These are phyloP conservation scores for Trypanosoma avium DNA, from an alignment of 208 protist species.

Conservation along the genomic window DNA sequence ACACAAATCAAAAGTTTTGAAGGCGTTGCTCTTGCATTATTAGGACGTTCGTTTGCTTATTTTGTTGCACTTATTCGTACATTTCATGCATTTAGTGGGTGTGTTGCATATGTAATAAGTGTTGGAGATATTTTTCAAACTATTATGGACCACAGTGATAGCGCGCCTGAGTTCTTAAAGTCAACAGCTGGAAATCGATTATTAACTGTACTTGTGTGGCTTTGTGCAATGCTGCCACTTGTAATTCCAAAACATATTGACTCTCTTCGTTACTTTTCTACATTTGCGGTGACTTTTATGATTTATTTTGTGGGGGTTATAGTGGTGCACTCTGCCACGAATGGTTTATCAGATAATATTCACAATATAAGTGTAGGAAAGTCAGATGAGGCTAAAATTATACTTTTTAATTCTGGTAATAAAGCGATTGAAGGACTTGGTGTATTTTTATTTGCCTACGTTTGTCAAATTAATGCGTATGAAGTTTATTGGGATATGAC, in stretches of 20 bases:
- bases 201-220: conserved; percentile 17
- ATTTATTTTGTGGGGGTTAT: conserved; percentile 26
- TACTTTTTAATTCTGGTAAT: conserved; percentile 10
- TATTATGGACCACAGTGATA: background rate
- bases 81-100: conserved; percentile 31
- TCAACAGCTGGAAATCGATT: conserved; percentile 3
- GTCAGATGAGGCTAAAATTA: conserved; percentile 18
- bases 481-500: conserved; percentile 35
- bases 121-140: conserved; percentile 26
- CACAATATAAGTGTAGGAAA: conserved; percentile 15
- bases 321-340: conserved; percentile 17
- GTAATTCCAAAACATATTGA: conserved; percentile 28
- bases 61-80: conserved; percentile 23
- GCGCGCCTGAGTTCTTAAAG: conserved; percentile 16
- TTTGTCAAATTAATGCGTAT: conserved; percentile 44
- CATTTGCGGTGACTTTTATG: conserved; percentile 26
- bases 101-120: conserved; percentile 30
- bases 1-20: conserved; percentile 47
- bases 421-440: conserved; percentile 26
- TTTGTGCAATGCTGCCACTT: conserved; percentile 23
- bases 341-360: conserved; percentile 8
- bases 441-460: conserved; percentile 39
- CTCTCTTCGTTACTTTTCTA: conserved; percentile 34
- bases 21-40: conserved; percentile 30
- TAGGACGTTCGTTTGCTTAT: conserved; percentile 17